Conservation (phyloP, 495 filamentous ascomycete genomes). For the Penicillium turbatum region DNA sequence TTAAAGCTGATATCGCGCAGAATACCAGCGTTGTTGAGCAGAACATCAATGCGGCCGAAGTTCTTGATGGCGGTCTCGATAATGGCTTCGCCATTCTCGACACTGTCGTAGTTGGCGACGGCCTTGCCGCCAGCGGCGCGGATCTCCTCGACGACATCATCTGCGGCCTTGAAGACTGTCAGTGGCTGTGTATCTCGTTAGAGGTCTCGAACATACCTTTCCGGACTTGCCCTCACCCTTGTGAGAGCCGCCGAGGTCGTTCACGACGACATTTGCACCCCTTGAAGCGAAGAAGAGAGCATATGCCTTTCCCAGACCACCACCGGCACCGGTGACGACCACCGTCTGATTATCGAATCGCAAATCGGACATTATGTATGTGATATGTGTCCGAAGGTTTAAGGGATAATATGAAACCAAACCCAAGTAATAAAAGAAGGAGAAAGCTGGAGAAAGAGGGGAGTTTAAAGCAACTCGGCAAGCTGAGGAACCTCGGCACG, state of each 20-base stretch:
- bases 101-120: constrained; percentile 96
- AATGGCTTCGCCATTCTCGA: constrained; percentile 89
- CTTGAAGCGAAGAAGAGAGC: constrained; percentile 85
- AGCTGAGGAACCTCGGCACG: constrained; percentile 43
- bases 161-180: constrained; percentile 64
- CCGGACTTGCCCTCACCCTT: constrained; percentile 87
- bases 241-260: constrained; percentile 92
- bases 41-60: constrained; percentile 89
- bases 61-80: constrained; percentile 92
- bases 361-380: constrained; percentile 66
- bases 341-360: constrained; percentile 95
- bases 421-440: constrained; percentile 8
- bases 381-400: constrained; percentile 18
- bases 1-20: constrained; percentile 95
- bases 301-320: constrained; percentile 91
- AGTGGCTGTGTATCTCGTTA: constrained; percentile 11
- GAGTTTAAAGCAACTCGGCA: constrained; percentile 40
- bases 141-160: constrained; percentile 95
- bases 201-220: constrained; percentile 53
- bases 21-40: constrained; percentile 98
- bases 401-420: constrained; percentile 14
- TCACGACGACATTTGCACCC: constrained; percentile 95
- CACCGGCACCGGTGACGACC: constrained; percentile 94
- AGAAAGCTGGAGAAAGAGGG: constrained; percentile 25
- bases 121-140: constrained; percentile 89